Evolutionary conservation across 2,329 filamentous ascomycete genomes (phyloP).

Genomic region (Albifimbria verrucaria): DNA sequence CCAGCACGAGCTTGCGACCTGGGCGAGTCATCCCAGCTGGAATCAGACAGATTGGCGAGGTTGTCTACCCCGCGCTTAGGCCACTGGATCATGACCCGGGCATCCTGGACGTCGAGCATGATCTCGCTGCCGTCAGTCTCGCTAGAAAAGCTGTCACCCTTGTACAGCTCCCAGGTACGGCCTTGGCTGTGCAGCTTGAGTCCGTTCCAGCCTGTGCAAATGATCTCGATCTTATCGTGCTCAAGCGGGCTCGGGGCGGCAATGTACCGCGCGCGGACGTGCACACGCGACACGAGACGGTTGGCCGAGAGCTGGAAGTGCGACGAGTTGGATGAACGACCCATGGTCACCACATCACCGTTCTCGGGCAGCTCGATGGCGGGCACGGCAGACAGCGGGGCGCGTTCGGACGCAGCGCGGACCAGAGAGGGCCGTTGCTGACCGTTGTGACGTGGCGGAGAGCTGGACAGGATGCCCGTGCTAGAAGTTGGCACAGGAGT

Average conservation of each 20-base stretch:
- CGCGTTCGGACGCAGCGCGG: slow-evolving; percentile 70
- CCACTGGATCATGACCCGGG: slow-evolving; percentile 87
- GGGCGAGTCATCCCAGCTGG: slow-evolving; percentile 67
- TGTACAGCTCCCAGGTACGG: slow-evolving; percentile 77
- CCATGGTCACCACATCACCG: slow-evolving; percentile 81
- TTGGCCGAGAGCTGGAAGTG: slow-evolving; percentile 92
- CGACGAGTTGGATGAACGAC: slow-evolving; percentile 91
- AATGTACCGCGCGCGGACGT: slow-evolving; percentile 84
- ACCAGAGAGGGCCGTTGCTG: slow-evolving; percentile 45
- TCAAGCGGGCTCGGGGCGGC: slow-evolving; percentile 64
- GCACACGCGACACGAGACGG: slow-evolving; percentile 87
- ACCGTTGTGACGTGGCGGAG: slow-evolving; percentile 56
- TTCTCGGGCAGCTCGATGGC: slow-evolving; percentile 75
- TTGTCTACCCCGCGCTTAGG: slow-evolving; percentile 56
- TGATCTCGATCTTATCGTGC: slow-evolving; percentile 77
- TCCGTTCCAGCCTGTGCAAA: slow-evolving; percentile 95
- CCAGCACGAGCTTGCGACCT: slow-evolving; percentile 22
- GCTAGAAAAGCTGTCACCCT: slow-evolving; percentile 86
- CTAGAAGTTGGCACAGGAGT: slow-evolving; percentile 93
- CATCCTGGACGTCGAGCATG: slow-evolving; percentile 92
- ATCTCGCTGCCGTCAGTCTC: slow-evolving; percentile 86
- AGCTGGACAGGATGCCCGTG: slow-evolving; percentile 85
- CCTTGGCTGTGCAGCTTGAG: slow-evolving; percentile 89
- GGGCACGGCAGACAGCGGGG: slow-evolving; percentile 80
- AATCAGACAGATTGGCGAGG: slow-evolving; percentile 56